Conservation (phyloP, 352 stramenopile genomes). For the Phytophthora cactorum region DNA sequence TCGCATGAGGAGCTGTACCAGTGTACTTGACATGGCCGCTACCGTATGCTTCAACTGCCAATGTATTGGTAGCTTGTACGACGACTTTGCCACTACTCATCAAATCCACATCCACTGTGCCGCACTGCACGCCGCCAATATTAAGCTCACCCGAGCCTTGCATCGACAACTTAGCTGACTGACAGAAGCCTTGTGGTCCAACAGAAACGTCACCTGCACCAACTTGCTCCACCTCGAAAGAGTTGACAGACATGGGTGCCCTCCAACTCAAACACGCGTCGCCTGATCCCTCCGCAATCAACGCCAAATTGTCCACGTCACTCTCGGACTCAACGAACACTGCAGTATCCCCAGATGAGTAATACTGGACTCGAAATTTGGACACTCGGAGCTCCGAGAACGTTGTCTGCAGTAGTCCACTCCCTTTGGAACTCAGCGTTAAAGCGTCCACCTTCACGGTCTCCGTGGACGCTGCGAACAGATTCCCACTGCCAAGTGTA, state of each 20-base stretch:
- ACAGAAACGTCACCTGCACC: slow-evolving; percentile 26
- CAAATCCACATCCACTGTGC: slow-evolving; percentile 42
- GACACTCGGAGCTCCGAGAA: slow-evolving; percentile 25
- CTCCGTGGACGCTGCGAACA: slow-evolving; percentile 16
- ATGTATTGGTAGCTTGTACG: slow-evolving; percentile 37
- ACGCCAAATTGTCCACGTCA: slow-evolving; percentile 12
- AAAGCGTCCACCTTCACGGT: slow-evolving; percentile 24
- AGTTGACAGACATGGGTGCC: slow-evolving; percentile 7
- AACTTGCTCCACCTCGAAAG: slow-evolving; percentile 15
- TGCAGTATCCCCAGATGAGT: slow-evolving; percentile 18
- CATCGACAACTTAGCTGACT: slow-evolving; percentile 22
- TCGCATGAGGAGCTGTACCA: slow-evolving; percentile 9
- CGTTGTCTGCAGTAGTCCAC: slow-evolving; percentile 19
- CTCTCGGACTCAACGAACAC: slow-evolving; percentile 11
- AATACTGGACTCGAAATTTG: slow-evolving; percentile 17
- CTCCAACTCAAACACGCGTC: slow-evolving; percentile 24
- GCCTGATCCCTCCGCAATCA: slow-evolving; percentile 21
- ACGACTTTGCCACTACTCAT: slow-evolving; percentile 47
- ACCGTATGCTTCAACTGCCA: slow-evolving; percentile 22
- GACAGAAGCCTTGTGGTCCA: slow-evolving; percentile 20
- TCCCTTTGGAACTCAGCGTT: slow-evolving; percentile 24
- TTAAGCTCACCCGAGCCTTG: slow-evolving; percentile 43
- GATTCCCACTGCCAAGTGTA: slow-evolving; percentile 20
- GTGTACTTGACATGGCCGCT: slow-evolving; percentile 24
- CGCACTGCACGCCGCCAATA: slow-evolving; percentile 42